Evolutionary conservation across 805 yeast species (phyloP).

Genomic region (Nakazawaea ernobii): DNA sequence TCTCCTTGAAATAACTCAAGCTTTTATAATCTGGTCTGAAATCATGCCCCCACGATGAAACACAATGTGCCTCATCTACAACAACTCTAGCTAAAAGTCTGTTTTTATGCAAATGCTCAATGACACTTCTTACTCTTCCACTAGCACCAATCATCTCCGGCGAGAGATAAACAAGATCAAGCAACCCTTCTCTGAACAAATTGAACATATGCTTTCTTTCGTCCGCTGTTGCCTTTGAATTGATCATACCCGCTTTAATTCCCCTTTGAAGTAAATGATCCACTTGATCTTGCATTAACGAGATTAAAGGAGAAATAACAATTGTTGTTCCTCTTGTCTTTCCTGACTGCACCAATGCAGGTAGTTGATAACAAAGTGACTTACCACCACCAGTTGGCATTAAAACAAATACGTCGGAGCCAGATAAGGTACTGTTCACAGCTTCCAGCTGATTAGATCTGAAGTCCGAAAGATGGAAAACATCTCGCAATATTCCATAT

Average conservation of each 20-base stretch:
- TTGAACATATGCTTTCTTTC: constrained; percentile 61
- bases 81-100: constrained; percentile 75
- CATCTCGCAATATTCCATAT: constrained; percentile 43
- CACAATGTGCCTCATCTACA: constrained; percentile 97
- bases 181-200: constrained; percentile 55
- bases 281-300: constrained; percentile 97
- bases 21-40: constrained; percentile 94
- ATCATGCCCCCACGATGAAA: constrained; percentile 98
- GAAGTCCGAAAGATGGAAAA: constrained; percentile 62
- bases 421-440: constrained; percentile 65
- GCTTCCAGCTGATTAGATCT: constrained; percentile 86
- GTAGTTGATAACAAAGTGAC: constrained; percentile 90
- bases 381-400: constrained; percentile 99
- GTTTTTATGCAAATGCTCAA: constrained; percentile 48
- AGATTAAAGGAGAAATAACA: constrained; percentile 90
- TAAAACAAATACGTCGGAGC: constrained; percentile 85
- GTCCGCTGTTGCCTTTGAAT: constrained; percentile 61
- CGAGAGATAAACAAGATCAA: constrained; percentile 79
- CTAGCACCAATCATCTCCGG: constrained; percentile 93
- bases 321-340: constrained; percentile 77
- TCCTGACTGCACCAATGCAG: constrained; percentile 78
- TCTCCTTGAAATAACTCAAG: constrained; percentile 62
- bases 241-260: constrained; percentile 83
- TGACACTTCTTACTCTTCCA: constrained; percentile 56
- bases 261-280: constrained; percentile 63